Evolutionary conservation across 2,329 filamentous ascomycete genomes (phyloP).

Genomic region (Exserohilum rostratum): DNA sequence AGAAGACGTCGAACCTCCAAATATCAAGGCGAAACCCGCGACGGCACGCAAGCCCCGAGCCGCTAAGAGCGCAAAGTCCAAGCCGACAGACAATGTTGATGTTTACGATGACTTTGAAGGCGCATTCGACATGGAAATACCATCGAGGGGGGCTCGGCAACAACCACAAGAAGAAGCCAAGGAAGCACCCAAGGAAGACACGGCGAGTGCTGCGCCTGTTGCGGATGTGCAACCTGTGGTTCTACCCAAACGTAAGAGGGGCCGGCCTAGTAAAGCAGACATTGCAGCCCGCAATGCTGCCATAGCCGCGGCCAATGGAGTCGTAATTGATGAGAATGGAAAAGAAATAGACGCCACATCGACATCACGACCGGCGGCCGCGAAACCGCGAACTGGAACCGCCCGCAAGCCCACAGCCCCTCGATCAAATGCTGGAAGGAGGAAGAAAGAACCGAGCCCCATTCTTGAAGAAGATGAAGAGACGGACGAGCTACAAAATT

Average conservation of each 20-base stretch:
- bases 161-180: slow-evolving; percentile 14
- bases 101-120: slow-evolving; percentile 55
- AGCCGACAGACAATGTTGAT: slow-evolving; percentile 34
- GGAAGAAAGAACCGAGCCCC: slow-evolving; percentile 15
- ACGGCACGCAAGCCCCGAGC: slow-evolving; percentile 11
- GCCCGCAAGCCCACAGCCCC: slow-evolving; percentile 20
- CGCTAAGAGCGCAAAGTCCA: slow-evolving; percentile 14
- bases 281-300: slow-evolving; percentile 22
- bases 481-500: slow-evolving; percentile 6
- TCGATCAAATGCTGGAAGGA: slow-evolving; percentile 14
- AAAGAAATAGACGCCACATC: slow-evolving; percentile 22
- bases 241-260: slow-evolving; percentile 27
- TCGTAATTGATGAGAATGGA: slow-evolving; percentile 7
- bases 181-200: slow-evolving; percentile 16
- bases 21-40: slow-evolving; percentile 16
- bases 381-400: slow-evolving; percentile 19
- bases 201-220: slow-evolving; percentile 2
- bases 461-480: slow-evolving; percentile 13
- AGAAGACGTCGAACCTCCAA: slow-evolving; percentile 14
- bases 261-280: slow-evolving; percentile 22
- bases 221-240: slow-evolving; percentile 21
- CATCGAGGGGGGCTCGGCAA: slow-evolving; percentile 8
- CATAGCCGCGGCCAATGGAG: slow-evolving; percentile 17
- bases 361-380: slow-evolving; percentile 15
- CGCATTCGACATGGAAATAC: slow-evolving; percentile 40